Evolutionary conservation across 495 filamentous ascomycete genomes (phyloP).

Genomic region (Penicillium salamii): DNA sequence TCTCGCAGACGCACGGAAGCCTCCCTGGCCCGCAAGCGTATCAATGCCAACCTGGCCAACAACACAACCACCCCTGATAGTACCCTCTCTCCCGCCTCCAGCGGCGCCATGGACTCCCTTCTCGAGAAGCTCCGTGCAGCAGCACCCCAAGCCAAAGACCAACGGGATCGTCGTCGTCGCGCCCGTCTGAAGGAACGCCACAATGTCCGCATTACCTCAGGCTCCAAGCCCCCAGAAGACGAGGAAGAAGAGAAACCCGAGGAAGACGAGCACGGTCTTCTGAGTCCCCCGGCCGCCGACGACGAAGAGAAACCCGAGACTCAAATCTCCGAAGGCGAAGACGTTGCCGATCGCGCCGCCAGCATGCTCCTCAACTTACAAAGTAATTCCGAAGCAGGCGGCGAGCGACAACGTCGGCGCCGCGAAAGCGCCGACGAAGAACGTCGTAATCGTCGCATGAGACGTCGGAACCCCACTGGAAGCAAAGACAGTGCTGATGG

Average conservation of each 20-base stretch:
- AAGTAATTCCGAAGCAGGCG: conserved; percentile 55
- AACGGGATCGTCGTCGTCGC: conserved; percentile 81
- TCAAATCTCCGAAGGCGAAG: conserved; percentile 59
- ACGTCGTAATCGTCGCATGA: conserved; percentile 55
- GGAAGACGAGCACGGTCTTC: conserved; percentile 30
- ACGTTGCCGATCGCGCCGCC: conserved; percentile 80
- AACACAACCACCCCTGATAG: conserved; percentile 35
- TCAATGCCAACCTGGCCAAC: conserved; percentile 58
- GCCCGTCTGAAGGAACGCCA: conserved; percentile 88
- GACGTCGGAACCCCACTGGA: conserved; percentile 51
- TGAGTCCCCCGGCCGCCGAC: conserved; percentile 36
- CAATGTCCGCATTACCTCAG: conserved; percentile 84
- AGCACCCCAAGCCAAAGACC: conserved; percentile 81
- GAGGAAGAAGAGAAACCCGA: conserved; percentile 25
- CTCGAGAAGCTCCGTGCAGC: conserved; percentile 93
- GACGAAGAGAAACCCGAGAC: conserved; percentile 39
- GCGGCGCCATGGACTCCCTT: conserved; percentile 95
- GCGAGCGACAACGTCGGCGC: conserved; percentile 57
- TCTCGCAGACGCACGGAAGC: conserved; percentile 78
- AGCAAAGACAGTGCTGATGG: conserved; percentile 48
- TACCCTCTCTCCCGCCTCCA: conserved; percentile 67
- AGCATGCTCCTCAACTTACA: conserved; percentile 77
- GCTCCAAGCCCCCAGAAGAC: conserved; percentile 68
- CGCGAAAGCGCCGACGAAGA: conserved; percentile 72
- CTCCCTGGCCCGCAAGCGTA: conserved; percentile 84